These are phyloP conservation scores for Solanum chilense DNA, from an alignment of 257 asterid species.

Conservation along the genomic window DNA sequence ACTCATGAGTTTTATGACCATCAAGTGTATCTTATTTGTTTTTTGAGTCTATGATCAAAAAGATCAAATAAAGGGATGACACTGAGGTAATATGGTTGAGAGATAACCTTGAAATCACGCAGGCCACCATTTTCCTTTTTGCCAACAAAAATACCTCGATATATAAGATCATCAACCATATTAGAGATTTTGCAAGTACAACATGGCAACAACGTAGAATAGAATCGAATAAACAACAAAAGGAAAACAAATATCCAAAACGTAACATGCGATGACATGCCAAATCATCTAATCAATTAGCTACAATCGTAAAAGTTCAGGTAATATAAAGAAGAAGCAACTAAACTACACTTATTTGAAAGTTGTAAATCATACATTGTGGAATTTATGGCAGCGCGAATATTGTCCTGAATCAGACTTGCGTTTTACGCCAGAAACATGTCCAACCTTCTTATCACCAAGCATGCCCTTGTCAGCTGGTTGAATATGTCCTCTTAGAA, in stretches of 20 bases:
- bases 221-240: background rate
- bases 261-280: background rate
- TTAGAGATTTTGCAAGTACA: background rate
- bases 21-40: background rate
- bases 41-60: background rate
- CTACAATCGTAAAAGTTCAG: background rate
- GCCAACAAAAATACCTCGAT: background rate
- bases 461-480: background rate
- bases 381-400: background rate
- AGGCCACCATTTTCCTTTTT: background rate
- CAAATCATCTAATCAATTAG: background rate
- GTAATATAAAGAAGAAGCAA: background rate
- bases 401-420: conserved; percentile 36
- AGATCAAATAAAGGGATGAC: background rate
- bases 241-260: background rate
- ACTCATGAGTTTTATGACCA: background rate
- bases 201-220: background rate
- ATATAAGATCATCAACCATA: background rate
- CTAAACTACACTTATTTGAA: background rate
- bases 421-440: background rate
- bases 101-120: background rate
- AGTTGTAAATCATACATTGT: background rate
- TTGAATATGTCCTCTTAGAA: background rate
- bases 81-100: background rate
- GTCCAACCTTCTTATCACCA: background rate